These are phyloP conservation scores for Acaromyces ingoldii DNA, from an alignment of 1,284 basidiomycete species.

Conservation along the genomic window DNA sequence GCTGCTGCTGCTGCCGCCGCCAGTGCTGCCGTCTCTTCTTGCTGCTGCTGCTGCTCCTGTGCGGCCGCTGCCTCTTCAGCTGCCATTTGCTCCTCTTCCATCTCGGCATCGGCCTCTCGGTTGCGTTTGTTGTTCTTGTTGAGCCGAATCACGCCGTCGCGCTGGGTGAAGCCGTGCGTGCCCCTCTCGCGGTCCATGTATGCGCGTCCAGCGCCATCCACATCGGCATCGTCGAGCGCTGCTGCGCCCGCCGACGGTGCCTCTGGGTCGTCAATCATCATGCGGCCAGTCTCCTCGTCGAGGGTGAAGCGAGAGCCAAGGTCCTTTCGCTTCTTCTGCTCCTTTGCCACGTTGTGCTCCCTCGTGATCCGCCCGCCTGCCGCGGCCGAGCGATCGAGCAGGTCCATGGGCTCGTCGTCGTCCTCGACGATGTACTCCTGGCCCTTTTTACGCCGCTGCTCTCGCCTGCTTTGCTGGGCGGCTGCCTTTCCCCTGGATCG, in stretches of 20 bases:
- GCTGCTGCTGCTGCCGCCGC: slow-evolving; percentile 4
- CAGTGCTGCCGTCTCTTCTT: slow-evolving; percentile 13
- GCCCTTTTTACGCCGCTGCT: slow-evolving; percentile 14
- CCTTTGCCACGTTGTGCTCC: slow-evolving; percentile 15
- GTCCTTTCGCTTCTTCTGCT: slow-evolving; percentile 17
- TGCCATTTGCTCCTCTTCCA: slow-evolving; percentile 33
- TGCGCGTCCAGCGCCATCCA: slow-evolving; percentile 58
- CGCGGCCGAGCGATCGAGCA: slow-evolving; percentile 64
- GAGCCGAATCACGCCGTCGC: slow-evolving; percentile 82
- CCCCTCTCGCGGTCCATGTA: slow-evolving; percentile 77
- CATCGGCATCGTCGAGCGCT: slow-evolving; percentile 58
- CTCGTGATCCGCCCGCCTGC: slow-evolving; percentile 23
- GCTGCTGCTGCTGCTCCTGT: slow-evolving; percentile 14
- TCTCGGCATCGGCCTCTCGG: slow-evolving; percentile 39
- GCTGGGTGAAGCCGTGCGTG: slow-evolving; percentile 78
- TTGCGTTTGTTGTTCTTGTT: slow-evolving; percentile 69
- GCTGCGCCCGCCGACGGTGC: slow-evolving; percentile 15
- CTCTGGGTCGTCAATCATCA: slow-evolving; percentile 67
- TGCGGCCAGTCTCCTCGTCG: slow-evolving; percentile 77
- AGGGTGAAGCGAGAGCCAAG: slow-evolving; percentile 72
- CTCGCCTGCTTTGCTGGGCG: slow-evolving; percentile 13
- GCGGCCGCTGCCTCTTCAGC: slow-evolving; percentile 24
- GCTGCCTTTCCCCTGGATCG: slow-evolving; percentile 23
- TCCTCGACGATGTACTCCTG: slow-evolving; percentile 67
- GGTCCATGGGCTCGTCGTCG: slow-evolving; percentile 91